Conservation (phyloP, 2,329 filamentous ascomycete genomes). For the Davidsoniella virescens region DNA sequence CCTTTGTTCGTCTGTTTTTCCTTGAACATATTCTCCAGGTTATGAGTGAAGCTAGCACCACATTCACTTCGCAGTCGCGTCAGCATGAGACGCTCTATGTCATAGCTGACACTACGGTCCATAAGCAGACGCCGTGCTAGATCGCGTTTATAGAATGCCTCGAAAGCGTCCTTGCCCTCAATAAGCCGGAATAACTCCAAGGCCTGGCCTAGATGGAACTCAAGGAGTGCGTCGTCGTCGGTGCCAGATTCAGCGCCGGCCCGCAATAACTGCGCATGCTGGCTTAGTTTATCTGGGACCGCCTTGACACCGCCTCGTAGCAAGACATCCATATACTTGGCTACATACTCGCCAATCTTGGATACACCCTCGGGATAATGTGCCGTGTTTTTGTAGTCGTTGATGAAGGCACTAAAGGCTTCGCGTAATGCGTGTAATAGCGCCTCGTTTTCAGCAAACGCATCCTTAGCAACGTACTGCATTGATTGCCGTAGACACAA, state of each 20-base stretch:
- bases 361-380: constrained; percentile 71
- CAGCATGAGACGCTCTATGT: constrained; percentile 93
- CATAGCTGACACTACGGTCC: constrained; percentile 81
- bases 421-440: constrained; percentile 68
- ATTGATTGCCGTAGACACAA: constrained; percentile 66
- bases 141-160: constrained; percentile 98
- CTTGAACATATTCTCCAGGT: constrained; percentile 98
- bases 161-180: constrained; percentile 92
- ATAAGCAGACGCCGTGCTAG: constrained; percentile 78
- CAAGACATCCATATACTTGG: constrained; percentile 85
- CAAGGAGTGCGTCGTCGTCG: constrained; percentile 73
- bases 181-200: constrained; percentile 94
- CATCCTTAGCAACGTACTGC: constrained; percentile 58
- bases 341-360: constrained; percentile 96
- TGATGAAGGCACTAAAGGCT: constrained; percentile 81
- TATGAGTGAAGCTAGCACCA: constrained; percentile 85
- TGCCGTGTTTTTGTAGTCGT: constrained; percentile 58
- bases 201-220: constrained; percentile 80
- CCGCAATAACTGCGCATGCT: constrained; percentile 23
- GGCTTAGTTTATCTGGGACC: constrained; percentile 35
- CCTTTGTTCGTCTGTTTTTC: constrained; percentile 88
- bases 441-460: constrained; percentile 62
- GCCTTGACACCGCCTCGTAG: constrained; percentile 77
- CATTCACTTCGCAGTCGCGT: constrained; percentile 84
- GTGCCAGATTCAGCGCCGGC: constrained; percentile 19